phyloP scores from a whole-genome alignment of 2,329 filamentous ascomycete species.

The Alternaria brassicae region DNA sequence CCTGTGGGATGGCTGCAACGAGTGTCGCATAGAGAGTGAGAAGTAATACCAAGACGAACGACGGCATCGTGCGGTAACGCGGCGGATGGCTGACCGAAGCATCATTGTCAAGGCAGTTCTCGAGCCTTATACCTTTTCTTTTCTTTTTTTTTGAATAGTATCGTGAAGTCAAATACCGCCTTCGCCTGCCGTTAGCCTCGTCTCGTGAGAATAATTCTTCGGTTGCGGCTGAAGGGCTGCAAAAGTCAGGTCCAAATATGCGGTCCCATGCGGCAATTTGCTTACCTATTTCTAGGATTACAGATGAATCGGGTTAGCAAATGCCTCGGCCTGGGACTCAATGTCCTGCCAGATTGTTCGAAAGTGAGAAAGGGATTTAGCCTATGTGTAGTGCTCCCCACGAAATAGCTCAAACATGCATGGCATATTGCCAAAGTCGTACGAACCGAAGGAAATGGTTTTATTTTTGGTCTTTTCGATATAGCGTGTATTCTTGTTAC shows the following conservation, averaged over 20 bases:
- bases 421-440: background rate
- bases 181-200: background rate
- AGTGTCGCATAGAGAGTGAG: background rate
- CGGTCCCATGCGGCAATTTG: background rate
- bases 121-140: background rate
- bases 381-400: background rate
- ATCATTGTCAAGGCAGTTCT: background rate
- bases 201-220: background rate
- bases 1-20: background rate
- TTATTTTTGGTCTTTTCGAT: background rate
- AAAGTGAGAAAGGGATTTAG: constrained; percentile 2
- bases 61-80: background rate
- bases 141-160: too few relatives aligned
- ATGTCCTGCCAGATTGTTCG: background rate
- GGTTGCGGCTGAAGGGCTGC: constrained; percentile 4
- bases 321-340: background rate
- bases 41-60: background rate
- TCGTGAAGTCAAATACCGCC: background rate
- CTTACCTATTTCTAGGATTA: background rate
- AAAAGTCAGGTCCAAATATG: background rate
- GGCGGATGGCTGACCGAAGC: background rate
- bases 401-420: background rate
- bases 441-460: background rate
- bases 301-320: background rate
- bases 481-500: background rate